Conservation (phyloP, 1,284 basidiomycete genomes). For the Cryptococcus sp. region DNA sequence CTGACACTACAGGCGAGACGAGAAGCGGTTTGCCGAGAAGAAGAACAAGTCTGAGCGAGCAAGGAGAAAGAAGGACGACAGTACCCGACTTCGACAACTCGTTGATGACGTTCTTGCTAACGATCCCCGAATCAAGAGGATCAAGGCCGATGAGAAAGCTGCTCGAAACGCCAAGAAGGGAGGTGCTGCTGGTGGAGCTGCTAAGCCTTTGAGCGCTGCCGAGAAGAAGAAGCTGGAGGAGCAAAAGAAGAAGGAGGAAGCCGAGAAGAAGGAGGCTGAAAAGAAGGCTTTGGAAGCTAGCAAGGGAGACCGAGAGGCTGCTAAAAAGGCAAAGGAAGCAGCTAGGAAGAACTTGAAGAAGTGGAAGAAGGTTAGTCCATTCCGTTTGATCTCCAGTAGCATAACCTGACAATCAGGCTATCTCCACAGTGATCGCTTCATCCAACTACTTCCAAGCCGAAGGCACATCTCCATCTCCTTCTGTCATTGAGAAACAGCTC, state of each 20-base stretch:
- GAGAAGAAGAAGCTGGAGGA: slow-evolving; percentile 70
- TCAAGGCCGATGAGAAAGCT: slow-evolving; percentile 95
- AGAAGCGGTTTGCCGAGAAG: slow-evolving; percentile 98
- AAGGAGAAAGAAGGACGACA: slow-evolving; percentile 97
- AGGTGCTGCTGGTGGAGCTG: slow-evolving; percentile 51
- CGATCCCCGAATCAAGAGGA: slow-evolving; percentile 95
- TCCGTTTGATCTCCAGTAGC: background rate
- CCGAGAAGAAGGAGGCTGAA: slow-evolving; percentile 77
- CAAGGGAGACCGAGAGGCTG: slow-evolving; percentile 67
- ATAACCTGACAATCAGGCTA: slow-evolving; percentile 20
- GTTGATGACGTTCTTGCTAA: slow-evolving; percentile 81
- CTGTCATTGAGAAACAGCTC: slow-evolving; percentile 55
- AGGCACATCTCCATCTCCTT: slow-evolving; percentile 49
- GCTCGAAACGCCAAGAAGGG: slow-evolving; percentile 89
- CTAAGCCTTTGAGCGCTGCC: slow-evolving; percentile 59
- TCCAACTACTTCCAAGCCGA: slow-evolving; percentile 57
- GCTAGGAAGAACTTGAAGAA: slow-evolving; percentile 55
- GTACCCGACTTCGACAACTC: slow-evolving; percentile 75
- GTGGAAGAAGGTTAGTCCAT: slow-evolving; percentile 51
- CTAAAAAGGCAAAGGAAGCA: slow-evolving; percentile 86
- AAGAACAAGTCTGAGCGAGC: slow-evolving; percentile 98
- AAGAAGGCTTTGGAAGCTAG: slow-evolving; percentile 44
- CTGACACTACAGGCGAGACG: slow-evolving; percentile 67
- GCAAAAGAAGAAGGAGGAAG: slow-evolving; percentile 67
- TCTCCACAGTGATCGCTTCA: slow-evolving; percentile 51